Percentiles rank a stretch among this genome's conserved stretches.
phyloP scores from a whole-genome alignment of 768 basidiomycete genomes.

The Serendipita sp. region DNA sequence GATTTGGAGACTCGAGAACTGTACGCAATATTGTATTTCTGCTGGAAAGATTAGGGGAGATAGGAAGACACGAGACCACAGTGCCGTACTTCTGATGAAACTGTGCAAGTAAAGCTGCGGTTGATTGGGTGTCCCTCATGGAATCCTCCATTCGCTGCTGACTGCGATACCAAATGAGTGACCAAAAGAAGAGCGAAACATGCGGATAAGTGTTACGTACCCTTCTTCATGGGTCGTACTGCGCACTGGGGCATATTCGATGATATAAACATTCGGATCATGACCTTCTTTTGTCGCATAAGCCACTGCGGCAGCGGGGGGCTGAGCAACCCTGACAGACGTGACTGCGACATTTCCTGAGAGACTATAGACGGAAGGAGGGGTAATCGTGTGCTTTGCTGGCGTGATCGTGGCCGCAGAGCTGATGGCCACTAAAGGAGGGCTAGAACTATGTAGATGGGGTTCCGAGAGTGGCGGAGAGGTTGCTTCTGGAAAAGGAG shows the following conservation, averaged over 20 bases:
- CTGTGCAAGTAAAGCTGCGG: background rate
- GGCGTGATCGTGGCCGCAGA: conserved; percentile 4
- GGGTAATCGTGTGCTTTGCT: background rate
- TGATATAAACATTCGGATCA: conserved; percentile 6
- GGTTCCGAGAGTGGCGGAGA: background rate
- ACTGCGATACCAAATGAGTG: background rate
- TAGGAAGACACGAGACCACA: background rate
- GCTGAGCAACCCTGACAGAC: conserved; percentile 49
- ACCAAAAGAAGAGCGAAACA: background rate
- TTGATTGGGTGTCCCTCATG: background rate
- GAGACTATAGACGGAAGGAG: conserved; percentile 25
- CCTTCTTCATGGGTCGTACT: background rate
- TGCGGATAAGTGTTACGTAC: background rate
- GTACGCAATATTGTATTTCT: background rate
- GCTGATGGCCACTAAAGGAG: background rate
- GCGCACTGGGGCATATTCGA: background rate
- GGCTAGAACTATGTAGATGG: background rate
- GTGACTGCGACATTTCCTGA: conserved; percentile 33
- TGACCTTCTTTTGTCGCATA: conserved; percentile 25
- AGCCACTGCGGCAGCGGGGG: conserved; percentile 37
- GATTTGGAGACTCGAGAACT: background rate
- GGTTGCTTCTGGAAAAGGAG: background rate
- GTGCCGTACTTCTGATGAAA: background rate
- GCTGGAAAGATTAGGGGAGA: background rate
- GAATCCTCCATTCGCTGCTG: background rate